Base-by-base conservation (phyloP, 805 yeast genomes). In the Candida ficus region DNA sequence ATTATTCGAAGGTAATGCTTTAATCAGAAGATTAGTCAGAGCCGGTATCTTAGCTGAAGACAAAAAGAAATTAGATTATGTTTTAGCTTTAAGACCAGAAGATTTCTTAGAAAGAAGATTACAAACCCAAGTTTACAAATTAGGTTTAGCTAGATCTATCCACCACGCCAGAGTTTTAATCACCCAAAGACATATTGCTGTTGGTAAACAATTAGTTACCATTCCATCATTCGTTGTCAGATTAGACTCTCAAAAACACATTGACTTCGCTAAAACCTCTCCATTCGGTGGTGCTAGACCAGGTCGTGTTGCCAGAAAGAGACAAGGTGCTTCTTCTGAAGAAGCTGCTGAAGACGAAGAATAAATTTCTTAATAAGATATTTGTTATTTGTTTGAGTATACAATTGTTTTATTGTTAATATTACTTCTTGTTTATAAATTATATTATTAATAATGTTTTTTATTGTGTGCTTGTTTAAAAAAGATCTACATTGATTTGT, bases 211-310 rank as follows among this genome's bases (percentile, higher is more conserved):
- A 79, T 80, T 89, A 62, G 99, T 93, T 73, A 86, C 80, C 79
- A 85, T 93, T 60, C 98, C 99, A 74, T 91, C 98, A 57, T 93
- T 93, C 91, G 85, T 90, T 83, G 99, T 93, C 56, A 95, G 99
- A 81, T 85, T 93, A 70, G 99, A 93, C 79, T 90, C 99, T 59
- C 99, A 93, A 78, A 93, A 93, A 86, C 98, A 93, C 89, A 88
- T 93, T 76, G 98, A 93, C 83, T 93, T 91, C 66, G 95, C 99
- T 64, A 84, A 93, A 70, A 88, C 87, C 72, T 93, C 99, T 60
- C 99, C 99, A 73, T 91, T 87, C 90, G 99, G 99, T 74, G 99
- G 99, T 78, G 99, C 96, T 63, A 91, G 99, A 80, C 95, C 99
- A 62, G 99, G 99, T 73, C 93, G 99, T 83, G 95, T 88, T 67